phyloP scores from a whole-genome alignment of 805 yeast species.

The Barnettozyma salicaria region DNA sequence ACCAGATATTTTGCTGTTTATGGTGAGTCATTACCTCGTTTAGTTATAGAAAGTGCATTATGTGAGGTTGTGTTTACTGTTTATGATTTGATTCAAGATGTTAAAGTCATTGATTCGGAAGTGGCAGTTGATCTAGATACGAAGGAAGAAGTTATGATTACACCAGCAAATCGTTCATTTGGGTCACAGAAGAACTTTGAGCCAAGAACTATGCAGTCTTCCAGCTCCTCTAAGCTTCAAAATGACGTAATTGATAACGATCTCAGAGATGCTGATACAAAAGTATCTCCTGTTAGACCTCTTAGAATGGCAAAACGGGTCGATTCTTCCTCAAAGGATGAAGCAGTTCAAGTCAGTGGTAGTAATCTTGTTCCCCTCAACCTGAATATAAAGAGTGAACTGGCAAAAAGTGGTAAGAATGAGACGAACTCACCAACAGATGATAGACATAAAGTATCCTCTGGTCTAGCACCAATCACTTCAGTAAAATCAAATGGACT shows the following conservation, averaged over 20 bases:
- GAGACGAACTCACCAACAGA: constrained; percentile 2
- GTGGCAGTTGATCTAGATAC: background rate
- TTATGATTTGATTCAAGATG: constrained; percentile 53
- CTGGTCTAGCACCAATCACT: constrained; percentile 7
- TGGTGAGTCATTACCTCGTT: constrained; percentile 56
- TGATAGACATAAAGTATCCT: constrained; percentile 3
- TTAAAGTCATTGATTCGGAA: constrained; percentile 35
- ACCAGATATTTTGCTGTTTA: constrained; percentile 69
- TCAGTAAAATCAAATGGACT: constrained; percentile 11
- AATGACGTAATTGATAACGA: too few species aligned
- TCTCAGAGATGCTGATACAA: constrained; percentile 8
- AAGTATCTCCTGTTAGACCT: constrained; percentile 54
- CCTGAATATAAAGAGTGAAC: constrained; percentile 17
- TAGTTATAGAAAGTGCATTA: constrained; percentile 68
- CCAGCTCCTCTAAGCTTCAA: too few species aligned
- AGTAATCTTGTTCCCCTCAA: too few species aligned
- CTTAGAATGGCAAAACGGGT: constrained; percentile 59
- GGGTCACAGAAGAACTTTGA: constrained; percentile 4
- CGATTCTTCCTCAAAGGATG: constrained; percentile 20
- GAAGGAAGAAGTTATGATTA: background rate
- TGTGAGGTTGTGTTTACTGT: constrained; percentile 65
- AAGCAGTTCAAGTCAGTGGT: background rate
- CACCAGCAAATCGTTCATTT: constrained; percentile 7
- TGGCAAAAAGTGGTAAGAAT: constrained; percentile 10
- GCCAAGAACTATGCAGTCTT: too few species aligned